Percentiles rank a stretch among this genome's conserved stretches.
Conservation (phyloP, 225 moss, liverwort and hornwort genomes). For the Takakia lepidozioides region DNA sequence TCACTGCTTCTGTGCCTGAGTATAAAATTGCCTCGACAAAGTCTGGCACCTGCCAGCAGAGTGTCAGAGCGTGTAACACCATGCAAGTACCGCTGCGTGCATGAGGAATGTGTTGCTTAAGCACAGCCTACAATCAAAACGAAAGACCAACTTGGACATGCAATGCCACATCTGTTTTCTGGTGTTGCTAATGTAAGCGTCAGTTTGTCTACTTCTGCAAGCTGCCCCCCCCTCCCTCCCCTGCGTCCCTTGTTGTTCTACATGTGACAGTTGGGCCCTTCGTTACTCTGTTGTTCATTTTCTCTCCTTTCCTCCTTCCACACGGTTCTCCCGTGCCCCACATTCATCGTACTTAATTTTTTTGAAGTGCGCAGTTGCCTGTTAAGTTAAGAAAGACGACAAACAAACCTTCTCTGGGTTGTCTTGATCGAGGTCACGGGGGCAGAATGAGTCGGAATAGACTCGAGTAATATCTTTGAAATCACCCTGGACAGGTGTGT, state of each 20-base stretch:
- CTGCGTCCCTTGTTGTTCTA: too few species aligned
- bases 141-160: too few species aligned
- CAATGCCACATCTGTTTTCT: too few species aligned
- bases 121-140: too few species aligned
- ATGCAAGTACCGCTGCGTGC: too few species aligned
- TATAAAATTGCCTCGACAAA: slow-evolving; percentile 58
- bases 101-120: too few species aligned
- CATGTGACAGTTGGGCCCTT: too few species aligned
- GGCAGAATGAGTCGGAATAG: slow-evolving; percentile 42
- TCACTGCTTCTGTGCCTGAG: slow-evolving; percentile 38
- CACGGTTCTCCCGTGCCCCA: not conserved
- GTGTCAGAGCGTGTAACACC: too few species aligned
- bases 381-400: not conserved
- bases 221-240: too few species aligned
- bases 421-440: slow-evolving; percentile 50
- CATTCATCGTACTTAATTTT: not conserved
- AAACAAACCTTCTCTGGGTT: slow-evolving; percentile 39
- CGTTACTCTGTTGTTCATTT: too few species aligned
- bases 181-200: too few species aligned
- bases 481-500: slow-evolving; percentile 35
- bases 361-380: not conserved
- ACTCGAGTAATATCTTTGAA: slow-evolving; percentile 38
- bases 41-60: slow-evolving; percentile 57
- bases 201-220: too few species aligned
- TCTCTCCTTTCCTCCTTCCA: not conserved